Base-by-base conservation (phyloP, 1,139 yeast species). In the Hemisphaericaspora xylofermentans region DNA sequence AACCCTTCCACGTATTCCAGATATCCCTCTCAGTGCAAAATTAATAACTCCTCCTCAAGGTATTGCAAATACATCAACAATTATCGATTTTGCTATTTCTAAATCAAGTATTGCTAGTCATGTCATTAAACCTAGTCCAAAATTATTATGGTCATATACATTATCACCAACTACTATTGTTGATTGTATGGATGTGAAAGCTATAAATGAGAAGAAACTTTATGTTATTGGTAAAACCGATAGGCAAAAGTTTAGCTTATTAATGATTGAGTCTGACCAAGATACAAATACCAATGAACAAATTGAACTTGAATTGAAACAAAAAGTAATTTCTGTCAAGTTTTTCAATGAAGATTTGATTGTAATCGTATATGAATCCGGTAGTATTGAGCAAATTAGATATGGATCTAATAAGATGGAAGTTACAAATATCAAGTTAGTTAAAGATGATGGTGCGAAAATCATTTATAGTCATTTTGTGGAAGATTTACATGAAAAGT, bases 61-160 rank as follows among this genome's bases (percentile, higher is more conserved):
- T 13, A 50, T 64, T 10, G 47, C 46, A 13, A 56, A 60, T 24
- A 59, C 60, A 30, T 56, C 62, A 13, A 49, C 64, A 21, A 53
- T 61, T 19, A 57, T 72, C 28, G 80, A 82, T 53, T 62, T 88
- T 31, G 95, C 89, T 35, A 75, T 88, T 28, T 83, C 94, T 19
- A 88, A 87, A 44, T 84, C 94, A 34, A 80, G 85, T 42, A 71
- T 89, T 40, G 80, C 88, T 15, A 78, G 83, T 43, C 85, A 83
- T 56, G 68, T 85, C 26, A 74, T 87, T 40, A 80, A 79, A 52
- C 96, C 96, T 28, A 80, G 94, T 10, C 96, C 96, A 12, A 84
- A 80, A 54, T 66, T 87, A 51, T 66, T 80, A 33, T 85, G 93
- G 85, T 80, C 88, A 1, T 75, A 78, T 54, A 79, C 93, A 4